These are phyloP conservation scores for Binderoboletus segoi DNA, from an alignment of 1,284 basidiomycete species.

Conservation along the genomic window DNA sequence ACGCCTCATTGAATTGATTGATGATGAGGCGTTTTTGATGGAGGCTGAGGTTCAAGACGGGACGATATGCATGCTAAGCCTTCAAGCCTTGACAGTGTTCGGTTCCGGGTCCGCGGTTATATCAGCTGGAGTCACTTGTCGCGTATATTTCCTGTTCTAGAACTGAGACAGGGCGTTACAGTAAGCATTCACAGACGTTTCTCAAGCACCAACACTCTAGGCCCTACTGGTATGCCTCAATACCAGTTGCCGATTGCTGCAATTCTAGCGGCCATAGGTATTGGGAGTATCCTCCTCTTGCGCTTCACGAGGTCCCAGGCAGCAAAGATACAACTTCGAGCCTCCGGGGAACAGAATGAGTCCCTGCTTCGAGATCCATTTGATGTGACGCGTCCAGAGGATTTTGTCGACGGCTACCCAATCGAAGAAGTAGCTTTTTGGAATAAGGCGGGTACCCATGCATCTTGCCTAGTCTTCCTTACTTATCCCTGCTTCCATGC, in stretches of 20 bases:
- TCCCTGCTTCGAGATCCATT: conserved; percentile 64
- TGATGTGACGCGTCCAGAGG: conserved; percentile 71
- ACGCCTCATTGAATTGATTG: too few species aligned
- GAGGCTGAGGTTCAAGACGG: too few species aligned
- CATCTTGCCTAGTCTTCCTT: background rate
- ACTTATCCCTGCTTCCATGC: conserved; percentile 7
- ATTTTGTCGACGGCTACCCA: conserved; percentile 75
- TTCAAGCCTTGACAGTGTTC: too few species aligned
- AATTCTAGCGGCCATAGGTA: conserved; percentile 46
- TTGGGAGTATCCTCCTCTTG: conserved; percentile 49
- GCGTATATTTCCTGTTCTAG: conserved; percentile 1
- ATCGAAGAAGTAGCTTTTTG: conserved; percentile 76
- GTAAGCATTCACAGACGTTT: background rate
- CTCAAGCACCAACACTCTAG: background rate
- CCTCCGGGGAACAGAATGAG: conserved; percentile 40
- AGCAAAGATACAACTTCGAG: conserved; percentile 60
- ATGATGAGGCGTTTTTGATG: too few species aligned
- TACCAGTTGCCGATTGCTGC: conserved; percentile 61
- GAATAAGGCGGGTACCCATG: conserved; percentile 51
- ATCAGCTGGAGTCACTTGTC: background rate
- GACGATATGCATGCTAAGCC: too few species aligned
- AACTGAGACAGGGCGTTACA: background rate
- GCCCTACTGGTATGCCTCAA: conserved; percentile 49
- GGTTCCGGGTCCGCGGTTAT: too few species aligned
- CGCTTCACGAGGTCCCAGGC: conserved; percentile 41